Base-by-base conservation (phyloP, 306 rosid species). In the Pueraria montana region DNA sequence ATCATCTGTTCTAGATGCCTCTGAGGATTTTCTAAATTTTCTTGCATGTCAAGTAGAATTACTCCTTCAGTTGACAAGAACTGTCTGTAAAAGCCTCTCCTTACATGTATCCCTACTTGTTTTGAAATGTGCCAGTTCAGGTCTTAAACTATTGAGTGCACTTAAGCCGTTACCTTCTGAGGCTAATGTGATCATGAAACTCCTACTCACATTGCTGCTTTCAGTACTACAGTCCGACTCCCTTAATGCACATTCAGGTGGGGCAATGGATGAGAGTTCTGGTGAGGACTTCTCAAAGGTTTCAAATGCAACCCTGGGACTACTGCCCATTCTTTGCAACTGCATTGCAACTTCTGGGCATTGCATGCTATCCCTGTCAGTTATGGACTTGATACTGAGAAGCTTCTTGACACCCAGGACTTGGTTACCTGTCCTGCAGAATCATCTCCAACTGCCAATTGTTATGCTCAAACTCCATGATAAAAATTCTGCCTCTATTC, bases 301-400 rank as follows among this genome's bases (percentile, higher is more conserved):
- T 84, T 96, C 98, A 72, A 93, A 87, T 79, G 84, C 86, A 83
- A 83, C 89, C 87, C 82, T 92, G n/a, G 87, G 93, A 58, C 87
- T 96, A 21, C 88, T 96, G 59, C 98, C 98, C 68, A 76, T 92
- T 87, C 91, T 96, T 82, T 96, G 97, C 88, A 90, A 87, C 79
- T 91, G 90, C 81, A 78, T 82, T 83, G 72, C 81, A 38, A 83
- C 86, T 69, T 89, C 91, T 82, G 98, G 91, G 78, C 89, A 89
- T 61, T 86, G 91, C 78, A 85, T 87, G 87, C 92, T 92, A 45
- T 86, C 97, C 49, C 73, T 95, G 80, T 89, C 98, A 0, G 88
- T 84, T 68, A 80, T 92, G 67, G 98, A 92, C 85, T 85, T 95
- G 81, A 93, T 93, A 87, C 66, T 93, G 53, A 82, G 91, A 86